Evolutionary conservation across 805 yeast species (phyloP), one percentile per base, ranked within the genome.

Genomic region (Nakazawaea holstii): DNA sequence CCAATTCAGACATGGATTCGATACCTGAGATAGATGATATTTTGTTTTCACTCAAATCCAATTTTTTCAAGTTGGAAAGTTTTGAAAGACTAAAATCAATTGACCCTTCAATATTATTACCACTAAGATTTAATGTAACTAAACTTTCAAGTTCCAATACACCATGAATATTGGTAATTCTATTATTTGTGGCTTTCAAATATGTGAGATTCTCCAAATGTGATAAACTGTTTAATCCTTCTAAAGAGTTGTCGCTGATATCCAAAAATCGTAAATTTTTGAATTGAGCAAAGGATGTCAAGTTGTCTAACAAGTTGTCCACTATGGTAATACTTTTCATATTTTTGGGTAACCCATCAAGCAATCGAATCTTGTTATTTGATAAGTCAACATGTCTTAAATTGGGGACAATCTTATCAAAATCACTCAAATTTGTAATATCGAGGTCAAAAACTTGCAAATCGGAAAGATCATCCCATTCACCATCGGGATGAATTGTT

Each of bases 301-400:
- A 52, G 49, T 65, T 66, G 30, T 65, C 68, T 28, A 78, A 59
- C 17, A 49, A 48, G 56, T 78, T 78, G 40, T 57, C 48, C 2
- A 69, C 57, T n/a, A 73, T 52, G 42, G 67, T 58, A 41, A 78
- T 53, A 28, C 66, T 61, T 54, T 72, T 68, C 1, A 72, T 53
- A 1, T 55, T 49, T 8, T 49, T 49, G 0, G 82, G 80, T 20
- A 77, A 56, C 0, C 82, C 83, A 27, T 72, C 72, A 8, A 71
- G 55, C 53, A 64, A 76, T 17, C 62, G 59, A 10, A 78, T 58
- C 7, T 56, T 52, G 59, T 78, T 78, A n/a, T 60, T 46, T 0
- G 76, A 66, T 8, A 76, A 65, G 55, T 75, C 66, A 2, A 75
- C 48, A 24, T 54, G 56, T 49, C 59, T 55, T 35, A 76, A 56